Base-by-base conservation (phyloP, 805 yeast species). In the Debaryomyces castellii region DNA sequence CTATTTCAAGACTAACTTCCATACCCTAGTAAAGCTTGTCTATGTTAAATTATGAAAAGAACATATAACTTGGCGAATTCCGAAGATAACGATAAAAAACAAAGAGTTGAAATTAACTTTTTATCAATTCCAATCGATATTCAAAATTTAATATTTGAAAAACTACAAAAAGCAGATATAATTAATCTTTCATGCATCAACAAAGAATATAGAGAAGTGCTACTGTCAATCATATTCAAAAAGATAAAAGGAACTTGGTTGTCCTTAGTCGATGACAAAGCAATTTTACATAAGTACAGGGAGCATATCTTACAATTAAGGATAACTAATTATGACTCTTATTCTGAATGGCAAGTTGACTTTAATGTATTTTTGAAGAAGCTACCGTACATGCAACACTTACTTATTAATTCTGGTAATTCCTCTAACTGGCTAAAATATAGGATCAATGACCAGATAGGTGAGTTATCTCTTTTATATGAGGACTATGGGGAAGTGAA, bases 371-470 rank as follows among this genome's bases (percentile, higher is more conserved):
- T 63, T 9, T 52, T 61, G 4, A 47, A 44, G 9, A 33, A 43
- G 9, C 52, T 66, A 33, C 66, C 68, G 0, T 23, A 50, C 3
- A 56, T 70, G 17, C 41, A 44, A 8, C 53, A 47, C 14, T 51
- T 71, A 8, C 37, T 51, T 4, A 55, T 72, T n/a, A 66, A 67
- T 43, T 55, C 72, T 4, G 56, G 52, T 27, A 67, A 62, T 44
- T 67, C 72, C 44, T 68, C 76, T 2, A 62, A 68, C 42, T 72
- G 77, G 77, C 54, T 72, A 38, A 69, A 69, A 46, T 71, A 72
- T 49, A 51, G 74, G 32, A 24, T 43, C 5, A 54, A 58, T 32
- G 24, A 43, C 16, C 44, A 42, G 8, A 41, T 71, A 21, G 51
- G 39, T 14, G 39, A 47, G 7, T 44, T 71, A 14, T 53, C 62